Evolutionary conservation across 805 yeast species (phyloP), one percentile per base, ranked within the genome.

Genomic region (Wickerhamomyces hampshirensis): DNA sequence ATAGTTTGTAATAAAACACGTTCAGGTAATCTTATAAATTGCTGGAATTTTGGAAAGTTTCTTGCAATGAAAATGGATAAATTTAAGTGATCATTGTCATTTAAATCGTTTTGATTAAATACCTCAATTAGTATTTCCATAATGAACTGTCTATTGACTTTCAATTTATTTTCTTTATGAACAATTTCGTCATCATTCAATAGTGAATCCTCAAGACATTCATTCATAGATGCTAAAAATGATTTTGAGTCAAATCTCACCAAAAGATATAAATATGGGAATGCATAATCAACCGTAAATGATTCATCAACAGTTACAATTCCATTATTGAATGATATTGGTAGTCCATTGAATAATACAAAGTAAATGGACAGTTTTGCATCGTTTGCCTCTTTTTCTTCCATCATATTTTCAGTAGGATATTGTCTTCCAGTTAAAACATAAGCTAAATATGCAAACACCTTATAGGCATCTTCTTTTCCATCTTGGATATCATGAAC

Each of bases 31-130:
- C 86, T 68, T 9, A 91, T 69, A 43, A 85, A 89, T 58, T 91
- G 98, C 10, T 75, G 68, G 56, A 84, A 91, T 53, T 91, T 93
- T 2, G 96, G 82, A 43, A 80, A 77, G 52, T 84, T 89, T 39
- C 91, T 60, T 0, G 91, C 84, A 23, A 91, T 58, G 51, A 91
- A 93, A 4, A 86, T 73, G 3, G 85, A 69, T 33, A 85, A 56
- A 34, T 65, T 57, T 28, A 58, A 43, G 12, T 47, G 45, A 26
- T 62, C 65, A 5, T 39, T 39, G 1, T 46, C 39, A 5, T 59
- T 51, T 29, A 66, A 57, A 11, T 46, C 43, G 35, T 64, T 56
- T 5, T 59, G 64, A 3, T 67, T 66, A 46, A 73, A 69, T 3
- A 80, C 59, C 34, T 83, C 84, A 12, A 85, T 54, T 15, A 91